A percentile compares a stretch with the other conserved stretches of the same genome.
These are phyloP conservation scores for Penicillium goetzii DNA, from an alignment of 495 filamentous ascomycete species.

Conservation along the genomic window DNA sequence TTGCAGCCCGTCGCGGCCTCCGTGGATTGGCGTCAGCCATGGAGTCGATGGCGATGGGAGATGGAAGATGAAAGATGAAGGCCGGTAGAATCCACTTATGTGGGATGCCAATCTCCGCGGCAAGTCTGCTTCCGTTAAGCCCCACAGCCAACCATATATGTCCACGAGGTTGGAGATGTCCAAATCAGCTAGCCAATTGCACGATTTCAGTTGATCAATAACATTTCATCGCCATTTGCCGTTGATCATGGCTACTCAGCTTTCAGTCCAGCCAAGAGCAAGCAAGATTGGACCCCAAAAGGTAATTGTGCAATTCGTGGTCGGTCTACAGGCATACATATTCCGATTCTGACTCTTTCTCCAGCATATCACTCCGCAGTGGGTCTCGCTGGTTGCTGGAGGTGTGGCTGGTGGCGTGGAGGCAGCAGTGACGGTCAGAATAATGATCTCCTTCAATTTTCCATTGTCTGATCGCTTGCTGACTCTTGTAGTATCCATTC, in stretches of 20 bases:
- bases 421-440: constrained; percentile 52
- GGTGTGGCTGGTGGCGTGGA: constrained; percentile 60
- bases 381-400: constrained; percentile 56
- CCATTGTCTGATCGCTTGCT: constrained; percentile 3
- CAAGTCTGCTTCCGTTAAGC: constrained; percentile 21
- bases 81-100: constrained; percentile 6
- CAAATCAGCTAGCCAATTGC: not conserved
- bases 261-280: constrained; percentile 5
- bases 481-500: constrained; percentile 59
- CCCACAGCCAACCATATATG: not conserved
- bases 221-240: not conserved
- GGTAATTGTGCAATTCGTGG: not conserved
- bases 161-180: not conserved
- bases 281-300: not conserved
- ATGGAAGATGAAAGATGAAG: constrained; percentile 1
- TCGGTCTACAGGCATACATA: not conserved
- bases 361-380: constrained; percentile 23
- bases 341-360: not conserved
- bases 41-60: not conserved
- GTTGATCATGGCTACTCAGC: not conserved
- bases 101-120: constrained; percentile 18
- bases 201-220: not conserved
- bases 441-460: not conserved
- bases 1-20: constrained; percentile 24
- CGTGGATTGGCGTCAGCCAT: constrained; percentile 18